Percentiles rank a stretch among this genome's conserved stretches.
phyloP scores from a whole-genome alignment of 163 green algal species.

The Chlamydomonas reinhardtii region DNA sequence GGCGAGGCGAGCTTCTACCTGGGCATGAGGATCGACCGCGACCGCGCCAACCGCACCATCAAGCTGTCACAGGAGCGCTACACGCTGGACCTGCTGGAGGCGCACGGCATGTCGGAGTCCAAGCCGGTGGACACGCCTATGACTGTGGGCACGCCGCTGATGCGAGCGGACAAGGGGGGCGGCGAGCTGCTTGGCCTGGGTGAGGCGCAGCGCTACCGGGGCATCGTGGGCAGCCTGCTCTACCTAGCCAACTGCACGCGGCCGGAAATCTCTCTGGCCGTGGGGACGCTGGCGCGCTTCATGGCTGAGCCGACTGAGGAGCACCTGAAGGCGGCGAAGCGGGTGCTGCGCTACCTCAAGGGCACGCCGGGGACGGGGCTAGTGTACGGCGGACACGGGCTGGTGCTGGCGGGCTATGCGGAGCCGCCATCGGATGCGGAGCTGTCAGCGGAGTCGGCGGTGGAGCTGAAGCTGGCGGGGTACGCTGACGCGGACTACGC shows the following conservation, averaged over 20 bases:
- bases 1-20: conserved; percentile 57
- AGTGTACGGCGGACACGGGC: neutral
- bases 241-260: conserved; percentile 60
- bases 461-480: conserved; percentile 5
- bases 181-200: neutral
- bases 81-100: neutral
- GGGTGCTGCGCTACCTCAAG: conserved; percentile 50
- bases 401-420: neutral
- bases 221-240: conserved; percentile 46
- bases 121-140: neutral
- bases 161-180: no score
- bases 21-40: conserved; percentile 52
- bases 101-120: neutral
- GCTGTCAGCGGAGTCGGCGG: no score
- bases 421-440: no score
- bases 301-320: conserved; percentile 46
- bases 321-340: conserved; percentile 58
- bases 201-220: neutral
- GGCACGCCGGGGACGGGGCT: conserved; percentile 37
- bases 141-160: no score
- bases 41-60: conserved; percentile 46
- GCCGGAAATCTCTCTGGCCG: conserved; percentile 58
- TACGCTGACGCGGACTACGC: conserved; percentile 66
- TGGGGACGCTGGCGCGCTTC: conserved; percentile 53
- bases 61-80: conserved; percentile 16